phyloP scores from a whole-genome alignment of 2,329 filamentous ascomycete species.

The Pyrenophora graminea region DNA sequence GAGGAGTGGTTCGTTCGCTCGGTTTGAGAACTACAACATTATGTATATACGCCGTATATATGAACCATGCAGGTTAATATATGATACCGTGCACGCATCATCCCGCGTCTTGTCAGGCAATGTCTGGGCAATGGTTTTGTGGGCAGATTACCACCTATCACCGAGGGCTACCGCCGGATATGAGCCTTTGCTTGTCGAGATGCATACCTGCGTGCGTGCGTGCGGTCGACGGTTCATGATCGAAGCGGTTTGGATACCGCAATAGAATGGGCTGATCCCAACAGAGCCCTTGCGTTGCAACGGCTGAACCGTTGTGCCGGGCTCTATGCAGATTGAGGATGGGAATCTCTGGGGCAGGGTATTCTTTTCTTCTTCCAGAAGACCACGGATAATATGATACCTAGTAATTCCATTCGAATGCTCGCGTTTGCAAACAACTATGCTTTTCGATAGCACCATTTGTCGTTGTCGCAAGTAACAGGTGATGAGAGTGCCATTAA shows the following conservation, averaged over 20 bases:
- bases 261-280: slow-evolving; percentile 7
- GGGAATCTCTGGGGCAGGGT: not conserved
- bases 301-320: slow-evolving; percentile 10
- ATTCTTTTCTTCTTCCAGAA: not conserved
- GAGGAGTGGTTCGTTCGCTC: slow-evolving; percentile 9
- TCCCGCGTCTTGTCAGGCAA: not conserved
- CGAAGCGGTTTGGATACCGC: not conserved
- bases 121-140: not conserved
- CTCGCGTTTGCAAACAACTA: too few relatives aligned
- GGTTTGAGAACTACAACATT: slow-evolving; percentile 1
- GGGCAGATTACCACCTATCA: slow-evolving; percentile 8
- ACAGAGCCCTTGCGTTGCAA: slow-evolving; percentile 1
- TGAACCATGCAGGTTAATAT: slow-evolving; percentile 1
- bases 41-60: slow-evolving; percentile 8
- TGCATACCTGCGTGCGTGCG: slow-evolving; percentile 1
- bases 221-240: slow-evolving; percentile 1
- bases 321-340: not conserved
- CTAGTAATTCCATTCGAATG: not conserved
- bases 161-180: not conserved
- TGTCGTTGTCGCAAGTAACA: not conserved
- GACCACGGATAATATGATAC: too few relatives aligned
- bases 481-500: not conserved
- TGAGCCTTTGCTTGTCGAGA: slow-evolving; percentile 1
- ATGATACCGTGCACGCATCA: not conserved
- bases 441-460: not conserved